These are phyloP conservation scores for Bothriochloa decipiens DNA, from an alignment of 176 grass and related monocot genomes.

Conservation along the genomic window DNA sequence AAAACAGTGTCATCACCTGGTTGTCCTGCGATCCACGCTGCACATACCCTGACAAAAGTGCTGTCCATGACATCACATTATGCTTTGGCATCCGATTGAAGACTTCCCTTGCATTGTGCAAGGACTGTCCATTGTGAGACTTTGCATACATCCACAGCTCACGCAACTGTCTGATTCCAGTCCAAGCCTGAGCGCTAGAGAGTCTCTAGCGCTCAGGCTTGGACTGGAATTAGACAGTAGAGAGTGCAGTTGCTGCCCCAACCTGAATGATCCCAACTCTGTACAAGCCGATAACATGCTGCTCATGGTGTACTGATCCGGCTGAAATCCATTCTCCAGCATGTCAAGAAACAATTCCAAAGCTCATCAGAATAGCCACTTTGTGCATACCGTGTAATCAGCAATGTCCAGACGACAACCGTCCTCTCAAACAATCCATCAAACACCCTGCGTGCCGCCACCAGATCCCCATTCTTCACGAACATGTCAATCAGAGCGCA, in stretches of 20 bases:
- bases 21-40: conserved; percentile 61
- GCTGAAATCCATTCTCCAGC: conserved; percentile 54
- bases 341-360: conserved; percentile 66
- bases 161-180: conserved; percentile 66
- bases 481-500: conserved; percentile 85
- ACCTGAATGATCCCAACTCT: conserved; percentile 54
- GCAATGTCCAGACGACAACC: conserved; percentile 64
- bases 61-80: conserved; percentile 81
- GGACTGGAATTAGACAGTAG: too few species aligned
- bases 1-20: conserved; percentile 48
- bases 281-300: conserved; percentile 68
- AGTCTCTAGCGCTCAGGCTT: too few species aligned
- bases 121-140: conserved; percentile 33
- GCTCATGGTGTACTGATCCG: conserved; percentile 74
- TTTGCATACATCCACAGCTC: conserved; percentile 88
- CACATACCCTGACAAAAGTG: conserved; percentile 76
- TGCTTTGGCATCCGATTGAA: conserved; percentile 55
- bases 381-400: conserved; percentile 75
- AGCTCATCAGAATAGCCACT: conserved; percentile 43
- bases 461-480: conserved; percentile 57
- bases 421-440: conserved; percentile 61
- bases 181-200: conserved; percentile 55
- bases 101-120: conserved; percentile 61
- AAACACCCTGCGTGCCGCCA: conserved; percentile 49
- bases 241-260: conserved; percentile 84